Conservation (phyloP, 352 stramenopile species). For the Globisporangium iwayamae region DNA sequence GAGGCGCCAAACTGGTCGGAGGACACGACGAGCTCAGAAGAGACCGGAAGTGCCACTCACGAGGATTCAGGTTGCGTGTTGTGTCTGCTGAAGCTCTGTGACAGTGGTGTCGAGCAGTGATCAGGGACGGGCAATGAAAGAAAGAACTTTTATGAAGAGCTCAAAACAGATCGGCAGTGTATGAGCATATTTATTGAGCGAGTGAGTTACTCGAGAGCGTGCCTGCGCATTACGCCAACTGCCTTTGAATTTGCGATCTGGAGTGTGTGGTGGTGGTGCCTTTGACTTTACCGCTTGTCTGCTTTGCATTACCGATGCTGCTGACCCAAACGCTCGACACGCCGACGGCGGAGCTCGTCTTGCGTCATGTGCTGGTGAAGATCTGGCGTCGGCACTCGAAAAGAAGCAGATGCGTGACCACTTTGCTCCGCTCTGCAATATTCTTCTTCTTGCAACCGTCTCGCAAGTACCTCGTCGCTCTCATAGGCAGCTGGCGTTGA, state of each 20-base stretch:
- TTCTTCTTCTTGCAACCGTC: constrained; percentile 28
- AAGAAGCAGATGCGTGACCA: not conserved
- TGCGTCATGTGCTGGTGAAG: constrained; percentile 11
- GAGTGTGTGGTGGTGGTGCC: no score
- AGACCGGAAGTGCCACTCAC: not conserved
- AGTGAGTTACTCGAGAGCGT: not conserved
- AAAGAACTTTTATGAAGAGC: no score
- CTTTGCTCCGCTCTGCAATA: constrained; percentile 8
- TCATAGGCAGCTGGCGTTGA: not conserved
- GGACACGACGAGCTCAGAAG: not conserved
- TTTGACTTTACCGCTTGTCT: no score
- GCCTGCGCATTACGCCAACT: no score
- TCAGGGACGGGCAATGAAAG: not conserved
- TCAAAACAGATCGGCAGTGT: not conserved
- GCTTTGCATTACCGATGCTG: not conserved
- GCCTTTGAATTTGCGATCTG: no score
- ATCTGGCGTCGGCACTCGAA: not conserved
- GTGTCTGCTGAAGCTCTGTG: constrained; percentile 32
- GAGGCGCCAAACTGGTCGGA: not conserved
- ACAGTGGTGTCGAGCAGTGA: not conserved
- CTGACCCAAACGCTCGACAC: constrained; percentile 21
- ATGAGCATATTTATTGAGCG: not conserved
- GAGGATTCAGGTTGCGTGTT: constrained; percentile 18
- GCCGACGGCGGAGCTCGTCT: constrained; percentile 29
- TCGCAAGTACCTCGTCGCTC: constrained; percentile 22